Evolutionary conservation across 495 filamentous ascomycete species (phyloP).

Genomic region (Lentithecium fluviatile): DNA sequence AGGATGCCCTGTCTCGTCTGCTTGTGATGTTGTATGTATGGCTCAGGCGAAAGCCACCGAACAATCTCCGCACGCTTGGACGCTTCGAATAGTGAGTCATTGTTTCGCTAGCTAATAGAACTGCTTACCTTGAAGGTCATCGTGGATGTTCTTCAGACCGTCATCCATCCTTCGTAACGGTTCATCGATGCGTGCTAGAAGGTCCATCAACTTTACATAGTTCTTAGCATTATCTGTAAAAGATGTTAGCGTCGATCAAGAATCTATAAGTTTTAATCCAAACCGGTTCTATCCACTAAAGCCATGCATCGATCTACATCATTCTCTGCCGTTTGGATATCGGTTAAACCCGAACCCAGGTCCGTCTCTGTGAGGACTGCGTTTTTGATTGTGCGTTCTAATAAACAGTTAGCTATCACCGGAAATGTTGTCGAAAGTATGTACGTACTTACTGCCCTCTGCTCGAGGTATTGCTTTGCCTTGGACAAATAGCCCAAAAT

Average conservation of each 20-base stretch:
- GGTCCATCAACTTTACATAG: constrained; percentile 12
- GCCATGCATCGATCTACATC: constrained; percentile 9
- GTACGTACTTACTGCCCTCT: constrained; percentile 21
- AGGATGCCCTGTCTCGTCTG: constrained; percentile 24
- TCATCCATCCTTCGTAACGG: constrained; percentile 29
- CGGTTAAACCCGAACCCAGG: constrained; percentile 11
- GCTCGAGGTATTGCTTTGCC: constrained; percentile 26
- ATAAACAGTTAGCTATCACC: too few species aligned
- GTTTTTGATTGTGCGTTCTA: constrained; percentile 9
- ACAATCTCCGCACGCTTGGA: constrained; percentile 22
- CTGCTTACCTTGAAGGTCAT: constrained; percentile 26
- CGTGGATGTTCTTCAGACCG: constrained; percentile 29
- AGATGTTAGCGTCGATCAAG: too few species aligned
- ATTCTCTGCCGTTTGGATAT: constrained; percentile 8
- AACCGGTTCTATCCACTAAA: constrained; percentile 17
- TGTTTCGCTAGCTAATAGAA: neutral
- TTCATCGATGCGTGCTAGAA: constrained; percentile 14
- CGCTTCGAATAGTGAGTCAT: constrained; percentile 3
- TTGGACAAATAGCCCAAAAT: constrained; percentile 20
- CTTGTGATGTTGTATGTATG: constrained; percentile 34
- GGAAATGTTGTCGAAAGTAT: constrained; percentile 5
- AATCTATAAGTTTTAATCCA: neutral
- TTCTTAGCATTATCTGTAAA: constrained; percentile 7
- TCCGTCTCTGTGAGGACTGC: constrained; percentile 7
- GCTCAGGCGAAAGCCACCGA: constrained; percentile 28